phyloP scores from a whole-genome alignment of 2,329 filamentous ascomycete species.

The Bertia moriformis region DNA sequence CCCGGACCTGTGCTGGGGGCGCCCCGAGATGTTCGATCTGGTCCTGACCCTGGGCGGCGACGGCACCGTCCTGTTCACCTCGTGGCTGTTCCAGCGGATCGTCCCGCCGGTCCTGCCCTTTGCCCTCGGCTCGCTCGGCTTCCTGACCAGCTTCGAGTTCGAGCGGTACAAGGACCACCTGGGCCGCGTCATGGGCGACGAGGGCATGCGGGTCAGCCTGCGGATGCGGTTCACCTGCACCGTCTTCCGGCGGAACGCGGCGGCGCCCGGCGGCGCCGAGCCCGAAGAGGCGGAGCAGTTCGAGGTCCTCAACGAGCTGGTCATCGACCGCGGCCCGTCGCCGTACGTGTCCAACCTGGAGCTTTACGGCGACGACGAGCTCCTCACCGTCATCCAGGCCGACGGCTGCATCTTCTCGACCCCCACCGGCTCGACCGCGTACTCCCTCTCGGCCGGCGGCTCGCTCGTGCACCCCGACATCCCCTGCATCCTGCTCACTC shows the following conservation, averaged over 20 bases:
- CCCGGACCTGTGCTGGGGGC: slow-evolving; percentile 84
- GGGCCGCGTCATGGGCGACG: slow-evolving; percentile 78
- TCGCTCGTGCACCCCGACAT: slow-evolving; percentile 94
- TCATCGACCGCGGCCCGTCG: slow-evolving; percentile 91
- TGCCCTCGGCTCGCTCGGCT: slow-evolving; percentile 72
- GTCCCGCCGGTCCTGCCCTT: slow-evolving; percentile 77
- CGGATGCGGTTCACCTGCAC: slow-evolving; percentile 99
- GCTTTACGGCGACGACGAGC: slow-evolving; percentile 85
- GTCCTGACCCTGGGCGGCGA: slow-evolving; percentile 79
- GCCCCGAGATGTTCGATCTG: slow-evolving; percentile 88
- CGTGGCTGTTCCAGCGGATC: slow-evolving; percentile 81
- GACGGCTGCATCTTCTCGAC: slow-evolving; percentile 97
- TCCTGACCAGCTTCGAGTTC: slow-evolving; percentile 79
- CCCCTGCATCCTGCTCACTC: slow-evolving; percentile 87
- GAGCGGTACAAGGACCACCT: slow-evolving; percentile 76
- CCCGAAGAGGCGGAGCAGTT: slow-evolving; percentile 87
- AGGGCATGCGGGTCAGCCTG: slow-evolving; percentile 91
- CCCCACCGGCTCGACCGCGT: slow-evolving; percentile 75
- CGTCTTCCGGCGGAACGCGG: slow-evolving; percentile 61
- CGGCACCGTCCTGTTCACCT: slow-evolving; percentile 76
- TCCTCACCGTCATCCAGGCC: slow-evolving; percentile 87
- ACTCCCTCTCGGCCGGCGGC: slow-evolving; percentile 88
- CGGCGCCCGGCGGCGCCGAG: slow-evolving; percentile 28
- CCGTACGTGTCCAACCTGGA: slow-evolving; percentile 96
- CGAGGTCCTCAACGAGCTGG: slow-evolving; percentile 93